phyloP scores from a whole-genome alignment of 768 basidiomycete genomes.

The Suillus tomentosus region DNA sequence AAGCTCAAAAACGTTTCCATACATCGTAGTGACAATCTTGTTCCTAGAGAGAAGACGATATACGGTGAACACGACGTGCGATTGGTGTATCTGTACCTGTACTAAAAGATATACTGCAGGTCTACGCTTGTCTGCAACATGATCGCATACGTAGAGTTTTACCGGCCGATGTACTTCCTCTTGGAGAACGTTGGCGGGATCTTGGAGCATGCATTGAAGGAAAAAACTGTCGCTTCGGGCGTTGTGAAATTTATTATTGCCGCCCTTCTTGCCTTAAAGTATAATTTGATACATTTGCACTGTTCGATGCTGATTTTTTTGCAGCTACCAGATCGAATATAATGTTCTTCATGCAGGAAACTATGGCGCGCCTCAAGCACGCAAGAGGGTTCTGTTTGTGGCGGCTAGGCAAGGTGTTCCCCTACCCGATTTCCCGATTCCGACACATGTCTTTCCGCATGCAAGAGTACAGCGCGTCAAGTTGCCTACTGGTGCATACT shows the following conservation, averaged over 20 bases:
- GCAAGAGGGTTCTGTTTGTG: constrained; percentile 68
- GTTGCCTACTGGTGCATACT: constrained; percentile 45
- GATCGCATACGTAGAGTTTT: constrained; percentile 69
- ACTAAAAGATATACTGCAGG: constrained; percentile 32
- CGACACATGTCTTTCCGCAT: constrained; percentile 52
- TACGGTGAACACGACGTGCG: constrained; percentile 41
- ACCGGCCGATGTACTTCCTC: constrained; percentile 61
- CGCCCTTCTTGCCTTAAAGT: constrained; percentile 65
- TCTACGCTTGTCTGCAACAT: constrained; percentile 68
- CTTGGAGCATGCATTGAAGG: constrained; percentile 48
- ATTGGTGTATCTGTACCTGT: not conserved
- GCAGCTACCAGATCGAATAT: constrained; percentile 62
- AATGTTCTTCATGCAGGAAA: constrained; percentile 69
- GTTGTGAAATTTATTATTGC: constrained; percentile 69
- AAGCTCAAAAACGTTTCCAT: constrained; percentile 17
- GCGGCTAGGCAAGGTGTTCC: constrained; percentile 58
- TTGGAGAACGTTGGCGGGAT: constrained; percentile 76
- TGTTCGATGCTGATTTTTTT: constrained; percentile 11
- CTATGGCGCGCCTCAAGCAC: constrained; percentile 73
- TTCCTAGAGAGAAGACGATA: constrained; percentile 56
- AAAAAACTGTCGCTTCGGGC: constrained; percentile 48
- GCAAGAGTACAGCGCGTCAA: constrained; percentile 33
- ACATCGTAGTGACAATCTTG: not conserved
- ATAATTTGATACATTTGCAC: constrained; percentile 21
- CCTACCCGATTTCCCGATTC: constrained; percentile 65